Evolutionary conservation across 495 filamentous ascomycete genomes (phyloP), one percentile per base, ranked within the genome.

Genomic region (Evansstolkia leycettana): DNA sequence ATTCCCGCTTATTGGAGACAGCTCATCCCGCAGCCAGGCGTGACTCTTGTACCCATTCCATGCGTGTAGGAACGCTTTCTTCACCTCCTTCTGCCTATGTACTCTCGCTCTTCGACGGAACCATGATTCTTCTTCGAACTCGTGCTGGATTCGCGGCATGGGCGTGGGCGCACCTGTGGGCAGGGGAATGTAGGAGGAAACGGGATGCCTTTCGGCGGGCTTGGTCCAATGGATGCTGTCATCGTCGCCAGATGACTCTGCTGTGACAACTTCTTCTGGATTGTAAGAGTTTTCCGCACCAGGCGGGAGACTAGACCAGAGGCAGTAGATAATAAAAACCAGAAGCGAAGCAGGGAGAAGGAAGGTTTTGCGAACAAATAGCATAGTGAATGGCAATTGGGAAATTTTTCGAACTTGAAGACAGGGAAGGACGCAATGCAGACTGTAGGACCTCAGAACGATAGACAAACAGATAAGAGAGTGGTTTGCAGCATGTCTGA

Each of bases 21-120:
- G 57, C 38, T 92, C 87, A 46, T 94, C 87, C 33, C 76, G 70
- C 38, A 73, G 51, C 83, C 84, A 93, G 0, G 87, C 87, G 55
- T 80, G 61, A 10, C 71, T 51, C 45, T 72, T 79, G 45, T 94
- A 94, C 30, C 75, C 76, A 6, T 69, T 65, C 84, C 86, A 94
- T 8, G 76, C 69, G 42, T 77, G 75, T 18, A 65, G 35, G 43
- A 93, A 90, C 0, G 73, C 71, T 26, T 74, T 51, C 44, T 72
- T 79, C 1, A 94, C 78, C n/a, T 66, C 74, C 1, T 57, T 54
- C 40, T 65, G 55, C 36, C 69, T 61, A 41, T 62, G 48, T 42
- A 62, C 36, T 46, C 76, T 38, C 37, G 41, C 42, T 38, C 53
- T 42, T 41, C 58, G 52, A 25, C 48, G 47, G 31, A 40, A 30